Evolutionary conservation across 106 monocot genomes (phyloP), one percentile per base, ranked within the genome.

Genomic region (Dactylorhiza incarnata): DNA sequence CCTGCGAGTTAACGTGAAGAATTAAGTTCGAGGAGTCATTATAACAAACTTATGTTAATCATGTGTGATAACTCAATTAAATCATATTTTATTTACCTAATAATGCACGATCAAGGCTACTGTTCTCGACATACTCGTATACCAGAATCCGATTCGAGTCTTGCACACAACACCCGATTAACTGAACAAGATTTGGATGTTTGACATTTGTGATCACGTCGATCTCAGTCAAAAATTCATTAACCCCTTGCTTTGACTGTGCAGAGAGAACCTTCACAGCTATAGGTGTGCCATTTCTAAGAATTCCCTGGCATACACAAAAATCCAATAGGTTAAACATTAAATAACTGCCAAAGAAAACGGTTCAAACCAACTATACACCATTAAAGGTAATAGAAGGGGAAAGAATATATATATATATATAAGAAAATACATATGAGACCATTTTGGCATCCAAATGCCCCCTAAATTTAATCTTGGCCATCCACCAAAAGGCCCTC

Each of bases 211-310:
- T 25, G 12, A 88, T 82, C 17, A 71, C 71, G 37, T 85, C 53
- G 25, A 88, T 88, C 71, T 88, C 87, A 14, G 84, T 79, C 61
- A 88, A 48, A 66, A 88, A 88, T 82, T 88, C 82, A 43, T 71
- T 85, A 16, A 55, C 53, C 13, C 87, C 87, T 75, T 88, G 87
- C 62, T 75, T 80, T 52, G 87, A 88, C 46, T 79, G 74, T 66
- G 79, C 68, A 48, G 87, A 84, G 5, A 88, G 87, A 1, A 82
- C 82, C 79, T 88, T 88, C 62, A 74, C 73, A 17, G 87, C 87
- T 75, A 85, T 44, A 63, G 19, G 25, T 17, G 25, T 77, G 25
- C 85, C 87, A 82, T 75, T 50, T 61, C 15, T 70, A 48, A 88
- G 77, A 26, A 68, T 79, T 82, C 85, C 84, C 87, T 85, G 72